Evolutionary conservation across 2,329 filamentous ascomycete species (phyloP).

Genomic region (Lachnellula arida): DNA sequence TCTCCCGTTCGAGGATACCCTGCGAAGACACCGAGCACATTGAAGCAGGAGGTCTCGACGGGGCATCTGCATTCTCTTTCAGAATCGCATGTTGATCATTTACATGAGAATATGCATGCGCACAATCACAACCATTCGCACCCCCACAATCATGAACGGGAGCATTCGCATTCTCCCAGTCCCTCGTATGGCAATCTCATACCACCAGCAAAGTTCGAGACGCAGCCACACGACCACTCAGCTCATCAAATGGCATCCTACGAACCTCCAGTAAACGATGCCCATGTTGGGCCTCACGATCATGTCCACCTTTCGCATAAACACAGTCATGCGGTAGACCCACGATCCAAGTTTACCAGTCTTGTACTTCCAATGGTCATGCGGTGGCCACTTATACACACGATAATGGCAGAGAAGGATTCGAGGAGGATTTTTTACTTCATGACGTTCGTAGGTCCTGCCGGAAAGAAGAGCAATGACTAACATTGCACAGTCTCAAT

Average conservation of each 20-base stretch:
- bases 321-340: constrained; percentile 26
- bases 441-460: constrained; percentile 62
- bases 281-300: constrained; percentile 14
- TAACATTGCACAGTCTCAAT: constrained; percentile 62
- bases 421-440: constrained; percentile 97
- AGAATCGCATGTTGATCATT: constrained; percentile 21
- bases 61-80: constrained; percentile 28
- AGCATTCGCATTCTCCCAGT: constrained; percentile 14
- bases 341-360: constrained; percentile 65
- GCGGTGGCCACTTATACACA: constrained; percentile 72
- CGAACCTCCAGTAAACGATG: constrained; percentile 20
- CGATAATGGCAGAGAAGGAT: constrained; percentile 85
- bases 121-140: constrained; percentile 14
- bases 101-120: constrained; percentile 5
- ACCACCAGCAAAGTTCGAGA: constrained; percentile 18
- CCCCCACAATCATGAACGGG: constrained; percentile 1
- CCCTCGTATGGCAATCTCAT: constrained; percentile 20
- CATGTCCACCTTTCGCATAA: constrained; percentile 19
- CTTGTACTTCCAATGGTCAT: constrained; percentile 66
- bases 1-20: constrained; percentile 30
- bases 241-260: constrained; percentile 15
- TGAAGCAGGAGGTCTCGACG: constrained; percentile 25
- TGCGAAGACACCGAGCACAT: constrained; percentile 16
- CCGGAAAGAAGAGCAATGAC: neutral
- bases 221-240: constrained; percentile 10